Base-by-base conservation (phyloP, 129 eudicot species). In the Arctium minus region DNA sequence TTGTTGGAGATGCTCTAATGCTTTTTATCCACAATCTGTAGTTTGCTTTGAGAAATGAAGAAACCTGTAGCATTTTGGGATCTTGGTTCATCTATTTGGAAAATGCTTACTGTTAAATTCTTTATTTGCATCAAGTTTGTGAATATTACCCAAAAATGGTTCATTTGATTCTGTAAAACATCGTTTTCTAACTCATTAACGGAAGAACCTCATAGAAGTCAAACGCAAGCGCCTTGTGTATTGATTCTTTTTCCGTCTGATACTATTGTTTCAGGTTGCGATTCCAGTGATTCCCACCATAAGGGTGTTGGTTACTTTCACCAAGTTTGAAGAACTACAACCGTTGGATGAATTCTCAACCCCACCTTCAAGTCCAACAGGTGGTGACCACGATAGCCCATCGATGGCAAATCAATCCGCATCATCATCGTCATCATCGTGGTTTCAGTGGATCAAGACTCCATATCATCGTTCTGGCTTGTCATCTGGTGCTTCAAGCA, bases 391-490 rank as follows among this genome's bases (percentile, higher is more conserved):
- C 30, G 97, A 89, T 75, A 88, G 91, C 89, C 92, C 92, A 5
- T 15, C 89, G 56, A 62, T 65, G 81, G 48, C 80, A 17, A 84
- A 79, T 74, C 79, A 36, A 67, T 13, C 40, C 1, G 88, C 84
- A 64, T 88, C 85, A 8, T 4, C 93, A 6, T 79, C 96, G 0
- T 86, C 87, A 44, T 89, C 97, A 37, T 92, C 98, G 48, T 94
- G 98, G 98, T 92, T 92, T 80, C 94, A 87, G 86, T 92, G 98
- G 98, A 94, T 94, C 77, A 94, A 94, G 81, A 78, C 91, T 42
- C 96, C 98, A n/a, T 88, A 91, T 79, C 89, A 86, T 70, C 94
- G 93, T 5, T 40, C 93, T 12, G 85, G 81, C 86, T 84, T 91
- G 17, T 85, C 96, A 64, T 85, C 80, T 0, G 87, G 89, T 73